A percentile compares a stretch with the other conserved stretches of the same genome.
Evolutionary conservation across 2,329 filamentous ascomycete genomes (phyloP).

Genomic region (Xylaria polymorpha): DNA sequence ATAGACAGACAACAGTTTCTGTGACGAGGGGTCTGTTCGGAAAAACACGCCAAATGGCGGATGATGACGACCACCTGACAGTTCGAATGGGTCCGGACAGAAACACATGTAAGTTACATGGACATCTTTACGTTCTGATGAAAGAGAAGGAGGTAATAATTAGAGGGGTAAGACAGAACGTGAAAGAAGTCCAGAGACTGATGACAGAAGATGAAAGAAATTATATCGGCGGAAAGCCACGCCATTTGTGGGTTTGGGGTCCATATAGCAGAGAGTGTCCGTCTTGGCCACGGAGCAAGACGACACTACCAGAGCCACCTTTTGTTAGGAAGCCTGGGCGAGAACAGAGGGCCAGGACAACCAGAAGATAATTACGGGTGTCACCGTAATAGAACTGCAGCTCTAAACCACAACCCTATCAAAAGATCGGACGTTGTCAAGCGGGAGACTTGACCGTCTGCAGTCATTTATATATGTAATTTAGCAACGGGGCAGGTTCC

Average conservation of each 20-base stretch:
- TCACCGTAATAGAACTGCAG: conserved; percentile 4
- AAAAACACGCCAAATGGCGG: not conserved
- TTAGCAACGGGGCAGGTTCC: no score
- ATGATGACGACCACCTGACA: conserved; percentile 7
- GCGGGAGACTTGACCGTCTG: not conserved
- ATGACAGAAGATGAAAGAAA: conserved; percentile 25
- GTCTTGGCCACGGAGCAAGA: conserved; percentile 7
- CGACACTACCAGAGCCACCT: not conserved
- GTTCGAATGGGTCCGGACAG: conserved; percentile 12
- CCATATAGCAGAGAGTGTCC: not conserved
- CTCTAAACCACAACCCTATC: not conserved
- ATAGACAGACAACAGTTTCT: not conserved
- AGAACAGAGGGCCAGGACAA: not conserved
- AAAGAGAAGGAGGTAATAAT: not conserved
- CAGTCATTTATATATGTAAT: not conserved
- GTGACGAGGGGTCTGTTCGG: not conserved
- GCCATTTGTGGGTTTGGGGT: conserved; percentile 23
- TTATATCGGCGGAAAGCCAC: conserved; percentile 11
- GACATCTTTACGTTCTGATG: conserved; percentile 1
- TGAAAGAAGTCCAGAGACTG: not conserved
- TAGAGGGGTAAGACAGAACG: not conserved
- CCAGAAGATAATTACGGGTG: no score
- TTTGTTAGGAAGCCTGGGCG: conserved; percentile 7
- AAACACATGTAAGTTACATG: not conserved
- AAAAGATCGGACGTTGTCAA: not conserved